These are phyloP conservation scores for Metschnikowia borealis DNA, from an alignment of 805 yeast genomes.

Conservation along the genomic window DNA sequence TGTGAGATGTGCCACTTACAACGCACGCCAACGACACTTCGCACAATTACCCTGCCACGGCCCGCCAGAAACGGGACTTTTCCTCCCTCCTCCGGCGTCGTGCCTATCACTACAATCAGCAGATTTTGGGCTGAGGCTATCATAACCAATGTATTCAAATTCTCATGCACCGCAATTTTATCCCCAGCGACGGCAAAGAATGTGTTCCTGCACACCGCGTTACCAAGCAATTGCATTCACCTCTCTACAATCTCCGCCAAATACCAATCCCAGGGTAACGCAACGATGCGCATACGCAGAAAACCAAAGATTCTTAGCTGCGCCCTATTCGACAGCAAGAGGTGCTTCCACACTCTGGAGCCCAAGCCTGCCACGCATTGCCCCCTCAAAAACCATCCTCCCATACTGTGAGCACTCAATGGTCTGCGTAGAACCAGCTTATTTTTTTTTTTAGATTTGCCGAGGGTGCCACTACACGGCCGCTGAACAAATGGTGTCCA, in stretches of 20 bases:
- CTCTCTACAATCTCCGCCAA: not conserved
- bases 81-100: not conserved
- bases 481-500: not conserved
- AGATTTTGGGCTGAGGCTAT: not conserved
- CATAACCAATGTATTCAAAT: not conserved
- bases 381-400: too few species aligned
- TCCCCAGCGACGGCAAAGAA: not conserved
- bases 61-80: not conserved
- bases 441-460: not conserved
- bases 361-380: too few species aligned
- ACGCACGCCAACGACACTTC: not conserved
- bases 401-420: too few species aligned
- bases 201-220: not conserved
- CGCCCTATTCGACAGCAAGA: not conserved
- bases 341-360: too few species aligned
- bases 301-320: not conserved
- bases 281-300: conserved; percentile 3
- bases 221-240: not conserved
- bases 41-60: not conserved
- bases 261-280: not conserved
- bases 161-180: not conserved
- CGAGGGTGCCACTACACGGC: not conserved
- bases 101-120: not conserved
- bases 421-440: too few species aligned
- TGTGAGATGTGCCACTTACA: not conserved